A percentile compares a stretch with the other conserved stretches of the same genome.
These are phyloP conservation scores for Clathrospora elynae DNA, from an alignment of 2,329 filamentous ascomycete genomes.

Conservation along the genomic window DNA sequence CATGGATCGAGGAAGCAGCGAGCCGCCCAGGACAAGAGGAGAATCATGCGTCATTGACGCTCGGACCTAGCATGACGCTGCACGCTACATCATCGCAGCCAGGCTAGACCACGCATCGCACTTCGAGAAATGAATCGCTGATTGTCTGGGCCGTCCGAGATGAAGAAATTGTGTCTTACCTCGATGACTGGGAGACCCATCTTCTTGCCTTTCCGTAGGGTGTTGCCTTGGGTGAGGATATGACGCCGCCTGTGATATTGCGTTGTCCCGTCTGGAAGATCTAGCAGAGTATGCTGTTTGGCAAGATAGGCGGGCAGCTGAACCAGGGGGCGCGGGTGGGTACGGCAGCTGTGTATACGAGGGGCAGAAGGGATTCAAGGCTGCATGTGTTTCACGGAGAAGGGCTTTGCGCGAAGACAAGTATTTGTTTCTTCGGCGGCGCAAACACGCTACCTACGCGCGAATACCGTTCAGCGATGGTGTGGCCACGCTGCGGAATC, in stretches of 20 bases:
- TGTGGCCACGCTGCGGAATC: slow-evolving; percentile 27
- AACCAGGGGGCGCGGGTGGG: background rate
- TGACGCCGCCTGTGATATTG: slow-evolving; percentile 33
- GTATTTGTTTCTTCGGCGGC: slow-evolving; percentile 13
- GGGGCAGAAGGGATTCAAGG: too few relatives aligned
- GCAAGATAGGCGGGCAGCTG: slow-evolving; percentile 4
- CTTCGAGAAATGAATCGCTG: too few relatives aligned
- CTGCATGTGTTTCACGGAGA: slow-evolving; percentile 1
- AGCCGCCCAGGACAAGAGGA: slow-evolving; percentile 31
- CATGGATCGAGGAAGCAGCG: slow-evolving; percentile 20
- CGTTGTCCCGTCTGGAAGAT: slow-evolving; percentile 30
- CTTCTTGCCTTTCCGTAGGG: slow-evolving; percentile 23
- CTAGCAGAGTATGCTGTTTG: slow-evolving; percentile 18
- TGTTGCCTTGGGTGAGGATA: slow-evolving; percentile 28
- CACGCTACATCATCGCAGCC: slow-evolving; percentile 32
- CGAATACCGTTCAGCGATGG: slow-evolving; percentile 22
- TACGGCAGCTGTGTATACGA: background rate
- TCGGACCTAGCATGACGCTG: slow-evolving; percentile 32
- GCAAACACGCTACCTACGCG: slow-evolving; percentile 24
- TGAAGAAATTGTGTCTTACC: slow-evolving; percentile 29
- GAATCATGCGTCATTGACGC: slow-evolving; percentile 17
- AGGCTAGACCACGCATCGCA: slow-evolving; percentile 19
- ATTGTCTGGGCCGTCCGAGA: too few relatives aligned
- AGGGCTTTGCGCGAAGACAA: slow-evolving; percentile 4
- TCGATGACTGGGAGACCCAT: slow-evolving; percentile 42